Base-by-base conservation (phyloP, 768 basidiomycete species). In the Stropharia rugosoannulata region DNA sequence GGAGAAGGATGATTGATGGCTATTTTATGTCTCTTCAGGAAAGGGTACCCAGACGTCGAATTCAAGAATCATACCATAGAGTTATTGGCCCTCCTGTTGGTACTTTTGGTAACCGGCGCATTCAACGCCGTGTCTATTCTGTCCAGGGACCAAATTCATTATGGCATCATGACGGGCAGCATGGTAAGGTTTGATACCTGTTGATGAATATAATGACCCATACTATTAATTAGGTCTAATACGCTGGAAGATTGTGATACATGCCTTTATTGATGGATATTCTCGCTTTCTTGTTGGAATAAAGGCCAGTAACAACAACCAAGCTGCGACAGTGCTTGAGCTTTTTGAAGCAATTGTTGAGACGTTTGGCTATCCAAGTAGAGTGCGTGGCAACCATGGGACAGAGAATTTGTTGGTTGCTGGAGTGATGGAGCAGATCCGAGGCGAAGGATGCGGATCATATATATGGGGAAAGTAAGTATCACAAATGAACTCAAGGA, bases 231-330 rank as follows among this genome's bases (percentile, higher is more conserved):
- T 27, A 72, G 72, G 67, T 5, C 67, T 75, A 11, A 76, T 77
- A 43, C 56, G 46, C 3, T 77, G 65, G 63, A 66, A 66, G 42
- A 66, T 75, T 41, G 70, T 77, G 3, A 69, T 71, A 2, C 77
- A 78, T 60, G 70, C 69, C 1, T 76, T 75, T 51, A 70, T 79
- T 9, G 76, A 80, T 65, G 76, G 78, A 1, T 70, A 70, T 47
- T 72, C 72, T 0, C 61, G 74, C 4, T 62, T 73, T 16, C 60
- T 79, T 1, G 65, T 65, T 2, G 74, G 70, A 5, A 59, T 80
- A 25, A 45, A 59, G 10, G 75, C 68, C 1, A 69, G 64, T 57
- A 69, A 66, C 63, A 80, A 81, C 60, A 80, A 81, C 56, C 56
- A 64, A 1, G 68, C 72, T 2, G 38, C 59, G 0, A 81, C 76